phyloP scores from a whole-genome alignment of 1,139 yeast genomes.

The Saccharomyces uvarum region DNA sequence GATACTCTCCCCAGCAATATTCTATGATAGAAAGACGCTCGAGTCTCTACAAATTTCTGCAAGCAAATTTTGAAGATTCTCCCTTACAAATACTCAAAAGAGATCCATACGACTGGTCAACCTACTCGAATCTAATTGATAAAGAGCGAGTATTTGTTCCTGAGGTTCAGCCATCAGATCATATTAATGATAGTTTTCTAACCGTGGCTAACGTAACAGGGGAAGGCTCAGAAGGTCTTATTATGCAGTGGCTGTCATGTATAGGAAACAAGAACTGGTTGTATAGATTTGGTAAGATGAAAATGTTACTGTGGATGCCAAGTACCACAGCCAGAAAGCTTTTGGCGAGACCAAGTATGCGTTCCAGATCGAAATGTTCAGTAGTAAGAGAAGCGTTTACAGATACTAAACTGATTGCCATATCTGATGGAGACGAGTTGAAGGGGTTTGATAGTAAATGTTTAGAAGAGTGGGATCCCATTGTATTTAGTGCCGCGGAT shows the following conservation, averaged over 20 bases:
- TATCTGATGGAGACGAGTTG: conserved; percentile 30
- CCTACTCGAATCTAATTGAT: conserved; percentile 42
- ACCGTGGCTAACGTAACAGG: conserved; percentile 59
- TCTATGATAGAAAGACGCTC: conserved; percentile 47
- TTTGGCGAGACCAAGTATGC: conserved; percentile 42
- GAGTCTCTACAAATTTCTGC: conserved; percentile 35
- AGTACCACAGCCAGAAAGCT: conserved; percentile 55
- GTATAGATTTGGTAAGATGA: conserved; percentile 62
- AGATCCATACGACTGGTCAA: conserved; percentile 58
- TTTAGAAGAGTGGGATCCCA: conserved; percentile 22
- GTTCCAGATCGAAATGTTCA: conserved; percentile 49
- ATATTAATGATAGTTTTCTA: conserved; percentile 56
- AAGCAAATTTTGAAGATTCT: conserved; percentile 8
- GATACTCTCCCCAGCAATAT: conserved; percentile 53
- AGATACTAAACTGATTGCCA: conserved; percentile 45
- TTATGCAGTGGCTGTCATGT: conserved; percentile 73
- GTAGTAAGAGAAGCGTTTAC: conserved; percentile 55
- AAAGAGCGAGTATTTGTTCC: conserved; percentile 40
- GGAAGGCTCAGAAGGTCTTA: conserved; percentile 53
- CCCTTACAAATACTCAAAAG: conserved; percentile 33
- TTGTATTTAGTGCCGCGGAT: conserved; percentile 18
- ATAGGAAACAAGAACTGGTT: conserved; percentile 68
- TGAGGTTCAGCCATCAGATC: conserved; percentile 35
- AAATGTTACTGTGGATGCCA: conserved; percentile 59
- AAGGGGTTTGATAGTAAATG: conserved; percentile 15